Conservation (phyloP, 2,329 filamentous ascomycete species). For the Rhexocercosporidium sp. region DNA sequence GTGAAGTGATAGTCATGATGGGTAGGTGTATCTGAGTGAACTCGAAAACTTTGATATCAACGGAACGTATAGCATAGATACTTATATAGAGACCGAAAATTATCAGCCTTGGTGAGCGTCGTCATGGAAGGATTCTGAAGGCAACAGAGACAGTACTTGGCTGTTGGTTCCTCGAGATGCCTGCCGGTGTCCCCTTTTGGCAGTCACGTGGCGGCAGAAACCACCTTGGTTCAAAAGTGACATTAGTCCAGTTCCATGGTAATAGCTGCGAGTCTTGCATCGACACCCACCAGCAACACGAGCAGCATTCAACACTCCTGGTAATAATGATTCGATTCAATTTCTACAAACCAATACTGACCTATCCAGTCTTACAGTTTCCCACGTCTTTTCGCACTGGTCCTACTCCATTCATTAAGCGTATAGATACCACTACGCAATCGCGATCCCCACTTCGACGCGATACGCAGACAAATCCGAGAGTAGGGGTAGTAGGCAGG, state of each 20-base stretch:
- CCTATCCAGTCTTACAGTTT: neutral
- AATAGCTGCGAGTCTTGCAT: neutral
- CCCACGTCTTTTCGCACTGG: neutral
- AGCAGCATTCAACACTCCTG: neutral
- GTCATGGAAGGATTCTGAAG: constrained; percentile 11
- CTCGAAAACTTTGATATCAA: neutral
- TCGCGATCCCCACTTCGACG: neutral
- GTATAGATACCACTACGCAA: neutral
- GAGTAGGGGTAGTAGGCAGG: neutral
- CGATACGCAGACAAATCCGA: neutral
- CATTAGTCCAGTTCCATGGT: too few relatives aligned
- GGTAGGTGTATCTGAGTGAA: neutral
- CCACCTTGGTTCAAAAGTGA: too few relatives aligned
- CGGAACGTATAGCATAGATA: too few relatives aligned
- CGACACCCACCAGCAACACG: neutral
- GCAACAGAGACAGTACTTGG: neutral
- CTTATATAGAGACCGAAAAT: neutral
- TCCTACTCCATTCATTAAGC: neutral
- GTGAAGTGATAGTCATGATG: neutral
- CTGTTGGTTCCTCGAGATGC: neutral
- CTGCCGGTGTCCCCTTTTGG: neutral
- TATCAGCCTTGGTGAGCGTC: constrained; percentile 7
- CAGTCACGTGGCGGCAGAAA: neutral
- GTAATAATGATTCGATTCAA: neutral
- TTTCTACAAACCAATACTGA: neutral